Percentiles rank a stretch among this genome's conserved stretches.
These are phyloP conservation scores for Cutaneotrichosporon curvatum DNA, from an alignment of 1,284 basidiomycete genomes.

Conservation along the genomic window DNA sequence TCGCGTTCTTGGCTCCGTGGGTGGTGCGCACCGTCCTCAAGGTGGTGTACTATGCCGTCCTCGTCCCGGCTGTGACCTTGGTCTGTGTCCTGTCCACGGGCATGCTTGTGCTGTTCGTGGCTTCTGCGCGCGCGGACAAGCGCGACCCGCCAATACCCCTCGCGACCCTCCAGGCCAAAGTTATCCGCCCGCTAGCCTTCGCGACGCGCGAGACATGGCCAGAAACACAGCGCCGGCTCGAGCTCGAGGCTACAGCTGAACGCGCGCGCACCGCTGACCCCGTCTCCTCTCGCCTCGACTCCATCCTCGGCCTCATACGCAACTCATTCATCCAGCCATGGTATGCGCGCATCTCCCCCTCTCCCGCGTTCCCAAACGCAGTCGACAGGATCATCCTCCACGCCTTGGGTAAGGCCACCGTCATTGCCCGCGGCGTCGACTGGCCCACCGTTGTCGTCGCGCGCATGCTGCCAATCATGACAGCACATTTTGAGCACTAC, in stretches of 20 bases:
- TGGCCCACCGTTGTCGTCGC: constrained; percentile 70
- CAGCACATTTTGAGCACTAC: constrained; percentile 80
- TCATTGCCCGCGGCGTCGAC: constrained; percentile 59
- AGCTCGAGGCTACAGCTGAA: no score
- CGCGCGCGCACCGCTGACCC: not conserved
- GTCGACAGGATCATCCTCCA: constrained; percentile 69
- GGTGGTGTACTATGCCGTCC: no score
- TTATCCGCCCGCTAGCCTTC: constrained; percentile 6
- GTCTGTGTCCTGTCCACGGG: no score
- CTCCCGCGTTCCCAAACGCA: constrained; percentile 76
- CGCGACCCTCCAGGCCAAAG: constrained; percentile 2
- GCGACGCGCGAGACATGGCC: constrained; percentile 1
- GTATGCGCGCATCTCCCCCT: constrained; percentile 76
- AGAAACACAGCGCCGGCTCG: no score
- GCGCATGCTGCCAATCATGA: constrained; percentile 76
- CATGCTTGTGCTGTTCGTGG: no score
- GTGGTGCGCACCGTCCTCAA: no score
- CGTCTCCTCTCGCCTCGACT: constrained; percentile 62
- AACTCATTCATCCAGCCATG: constrained; percentile 76
- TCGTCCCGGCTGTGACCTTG: no score
- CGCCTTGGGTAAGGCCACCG: constrained; percentile 56
- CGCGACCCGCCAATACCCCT: not conserved
- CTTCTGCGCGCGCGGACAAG: no score
- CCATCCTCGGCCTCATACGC: constrained; percentile 68
- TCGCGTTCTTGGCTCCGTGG: no score